These are phyloP conservation scores for Hebeloma cylindrosporum DNA, from an alignment of 768 basidiomycete species.

Conservation along the genomic window DNA sequence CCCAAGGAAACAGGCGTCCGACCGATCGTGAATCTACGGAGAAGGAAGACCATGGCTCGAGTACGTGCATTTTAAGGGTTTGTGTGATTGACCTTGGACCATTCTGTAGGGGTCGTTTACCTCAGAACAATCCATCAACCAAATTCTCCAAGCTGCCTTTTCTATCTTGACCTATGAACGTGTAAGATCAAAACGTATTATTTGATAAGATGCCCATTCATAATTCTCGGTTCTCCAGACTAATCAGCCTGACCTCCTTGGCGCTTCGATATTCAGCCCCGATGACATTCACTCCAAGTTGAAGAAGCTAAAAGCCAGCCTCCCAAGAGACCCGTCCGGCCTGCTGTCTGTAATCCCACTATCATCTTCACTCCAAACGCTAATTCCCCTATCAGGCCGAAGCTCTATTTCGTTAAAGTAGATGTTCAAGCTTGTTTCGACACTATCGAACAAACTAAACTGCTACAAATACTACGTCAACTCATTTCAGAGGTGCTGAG, in stretches of 20 bases:
- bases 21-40: slow-evolving; percentile 88
- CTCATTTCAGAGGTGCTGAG: slow-evolving; percentile 67
- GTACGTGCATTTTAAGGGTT: slow-evolving; percentile 12
- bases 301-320: slow-evolving; percentile 62
- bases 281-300: slow-evolving; percentile 80
- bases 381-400: slow-evolving; percentile 54
- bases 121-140: slow-evolving; percentile 74
- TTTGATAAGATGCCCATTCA: neutral
- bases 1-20: slow-evolving; percentile 96
- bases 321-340: slow-evolving; percentile 43
- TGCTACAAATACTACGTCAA: slow-evolving; percentile 72
- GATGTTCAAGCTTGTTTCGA: slow-evolving; percentile 98
- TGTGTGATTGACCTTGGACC: neutral
- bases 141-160: slow-evolving; percentile 81
- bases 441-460: slow-evolving; percentile 85
- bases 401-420: slow-evolving; percentile 93
- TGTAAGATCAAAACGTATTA: slow-evolving; percentile 38
- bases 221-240: slow-evolving; percentile 41
- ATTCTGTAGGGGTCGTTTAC: slow-evolving; percentile 29
- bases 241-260: slow-evolving; percentile 60
- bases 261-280: slow-evolving; percentile 79
- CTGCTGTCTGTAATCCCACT: slow-evolving; percentile 41
- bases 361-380: neutral
- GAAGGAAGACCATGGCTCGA: slow-evolving; percentile 35
- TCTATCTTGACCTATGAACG: slow-evolving; percentile 87